Conservation (phyloP, 148 eudicot species). For the Arbutus unedo region DNA sequence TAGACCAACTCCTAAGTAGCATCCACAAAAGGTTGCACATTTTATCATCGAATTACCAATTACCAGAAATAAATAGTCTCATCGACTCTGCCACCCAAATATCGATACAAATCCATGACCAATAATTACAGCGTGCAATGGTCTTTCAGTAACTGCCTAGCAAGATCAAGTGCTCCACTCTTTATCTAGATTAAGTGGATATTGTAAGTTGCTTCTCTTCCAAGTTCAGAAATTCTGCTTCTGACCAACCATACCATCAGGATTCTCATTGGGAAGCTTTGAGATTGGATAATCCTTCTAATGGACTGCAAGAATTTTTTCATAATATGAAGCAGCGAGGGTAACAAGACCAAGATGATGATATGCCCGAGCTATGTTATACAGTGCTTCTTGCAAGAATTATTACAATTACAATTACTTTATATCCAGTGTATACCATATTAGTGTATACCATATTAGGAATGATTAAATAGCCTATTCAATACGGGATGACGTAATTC, state of each 20-base stretch:
- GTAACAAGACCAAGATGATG: conserved; percentile 83
- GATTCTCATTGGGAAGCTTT: conserved; percentile 42
- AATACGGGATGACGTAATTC: not conserved
- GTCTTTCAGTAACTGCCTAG: conserved; percentile 78
- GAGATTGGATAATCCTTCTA: conserved; percentile 67
- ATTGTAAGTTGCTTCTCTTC: conserved; percentile 89
- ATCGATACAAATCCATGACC: too few relatives aligned
- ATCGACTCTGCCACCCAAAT: not conserved
- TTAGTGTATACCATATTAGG: not conserved
- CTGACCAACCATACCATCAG: conserved; percentile 21
- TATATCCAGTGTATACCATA: too few relatives aligned
- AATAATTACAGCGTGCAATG: conserved; percentile 46
- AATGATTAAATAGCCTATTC: not conserved
- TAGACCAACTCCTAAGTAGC: not conserved
- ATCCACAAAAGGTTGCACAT: not conserved
- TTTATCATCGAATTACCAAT: not conserved
- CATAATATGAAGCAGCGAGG: conserved; percentile 68
- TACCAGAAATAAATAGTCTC: not conserved
- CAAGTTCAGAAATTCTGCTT: conserved; percentile 66
- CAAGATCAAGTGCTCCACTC: conserved; percentile 79
- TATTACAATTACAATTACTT: not conserved
- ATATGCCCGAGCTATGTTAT: conserved; percentile 74
- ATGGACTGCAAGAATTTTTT: conserved; percentile 61
- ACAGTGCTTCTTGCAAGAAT: conserved; percentile 59
- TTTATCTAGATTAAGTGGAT: conserved; percentile 77